Base-by-base conservation (phyloP, 2,329 filamentous ascomycete genomes). In the Penicillium sclerotigenum region DNA sequence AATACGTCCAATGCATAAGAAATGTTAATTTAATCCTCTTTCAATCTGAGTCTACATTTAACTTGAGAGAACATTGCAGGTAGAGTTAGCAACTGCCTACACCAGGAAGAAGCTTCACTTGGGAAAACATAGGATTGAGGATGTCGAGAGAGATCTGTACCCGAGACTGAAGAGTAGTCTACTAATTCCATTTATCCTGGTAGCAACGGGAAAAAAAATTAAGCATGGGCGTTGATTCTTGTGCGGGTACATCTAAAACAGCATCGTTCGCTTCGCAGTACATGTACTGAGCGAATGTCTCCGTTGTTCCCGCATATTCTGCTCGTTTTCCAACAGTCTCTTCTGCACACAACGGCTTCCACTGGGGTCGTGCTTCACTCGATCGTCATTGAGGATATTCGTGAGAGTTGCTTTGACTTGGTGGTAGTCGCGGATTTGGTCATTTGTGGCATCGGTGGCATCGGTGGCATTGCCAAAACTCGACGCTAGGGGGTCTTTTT, bases 331-430 rank as follows among this genome's bases (percentile, higher is more conserved):
- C 79, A 86, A 80, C 26, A 86, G 73, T 14, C 82, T 75, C 20
- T 79, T 77, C 68, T 85, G 83, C 33, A 85, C 81, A 80, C 81
- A 85, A 57, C 78, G 82, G 46, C 83, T 81, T 66, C 83, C 80
- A 1, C 76, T 73, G 28, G 73, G 71, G 57, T 84, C 80, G 43
- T 68, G 71, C 40, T 82, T 80, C 16, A 84, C 81, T 36, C 78
- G 73, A 24, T 82, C 79, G 70, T 81, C 85, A 71, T 85, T 86
- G 64, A 86, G 78, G 14, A 86, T 77, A 68, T 85, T 83, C 6
- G 83, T 86, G 62, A 86, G 67, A 2, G 82, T 80, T 31, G 82
- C 78, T 73, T 86, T 86, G 73, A 86, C 54, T 56, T 59, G 57
- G 18, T 61, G 60, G 36, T 58, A 57, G 20, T 50, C 56, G 14